Percentiles rank a stretch among this genome's conserved stretches.
Evolutionary conservation across 495 filamentous ascomycete species (phyloP).

Genomic region (Aspergillus diversus): DNA sequence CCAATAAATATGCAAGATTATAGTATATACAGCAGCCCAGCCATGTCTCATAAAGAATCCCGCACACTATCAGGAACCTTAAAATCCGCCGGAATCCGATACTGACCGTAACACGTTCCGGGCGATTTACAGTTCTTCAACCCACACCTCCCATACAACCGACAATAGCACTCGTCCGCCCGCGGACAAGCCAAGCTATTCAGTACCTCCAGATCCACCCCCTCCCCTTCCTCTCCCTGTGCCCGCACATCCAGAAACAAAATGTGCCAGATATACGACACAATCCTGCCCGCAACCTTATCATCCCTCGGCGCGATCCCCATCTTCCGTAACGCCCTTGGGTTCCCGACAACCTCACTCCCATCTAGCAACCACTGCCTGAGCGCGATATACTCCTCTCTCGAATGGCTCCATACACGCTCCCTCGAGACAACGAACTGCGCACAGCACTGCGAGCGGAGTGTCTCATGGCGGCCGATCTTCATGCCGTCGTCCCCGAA

Average conservation of each 20-base stretch:
- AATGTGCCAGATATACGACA: conserved; percentile 51
- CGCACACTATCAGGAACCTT: conserved; percentile 39
- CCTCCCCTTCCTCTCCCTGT: conserved; percentile 22
- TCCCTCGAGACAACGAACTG: conserved; percentile 47
- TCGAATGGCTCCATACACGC: conserved; percentile 39
- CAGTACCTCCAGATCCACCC: conserved; percentile 48
- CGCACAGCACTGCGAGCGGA: conserved; percentile 50
- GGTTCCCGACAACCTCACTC: conserved; percentile 12
- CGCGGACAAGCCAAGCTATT: conserved; percentile 43
- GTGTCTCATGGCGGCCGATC: conserved; percentile 36
- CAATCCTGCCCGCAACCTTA: conserved; percentile 40
- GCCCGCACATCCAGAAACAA: conserved; percentile 44
- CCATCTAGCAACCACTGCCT: conserved; percentile 50
- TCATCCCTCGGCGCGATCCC: conserved; percentile 42
- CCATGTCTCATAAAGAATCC: conserved; percentile 26
- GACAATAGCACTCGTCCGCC: conserved; percentile 49
- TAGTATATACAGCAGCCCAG: no score
- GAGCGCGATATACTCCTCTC: conserved; percentile 45
- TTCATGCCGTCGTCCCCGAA: conserved; percentile 30
- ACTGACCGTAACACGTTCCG: conserved; percentile 42
- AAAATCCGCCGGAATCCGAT: conserved; percentile 38
- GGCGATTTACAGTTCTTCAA: conserved; percentile 32
- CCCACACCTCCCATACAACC: conserved; percentile 45
- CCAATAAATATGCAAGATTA: no score
- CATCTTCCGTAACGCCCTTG: conserved; percentile 9